Conservation (phyloP, 2,329 filamentous ascomycete species). For the Microsporum canis region DNA sequence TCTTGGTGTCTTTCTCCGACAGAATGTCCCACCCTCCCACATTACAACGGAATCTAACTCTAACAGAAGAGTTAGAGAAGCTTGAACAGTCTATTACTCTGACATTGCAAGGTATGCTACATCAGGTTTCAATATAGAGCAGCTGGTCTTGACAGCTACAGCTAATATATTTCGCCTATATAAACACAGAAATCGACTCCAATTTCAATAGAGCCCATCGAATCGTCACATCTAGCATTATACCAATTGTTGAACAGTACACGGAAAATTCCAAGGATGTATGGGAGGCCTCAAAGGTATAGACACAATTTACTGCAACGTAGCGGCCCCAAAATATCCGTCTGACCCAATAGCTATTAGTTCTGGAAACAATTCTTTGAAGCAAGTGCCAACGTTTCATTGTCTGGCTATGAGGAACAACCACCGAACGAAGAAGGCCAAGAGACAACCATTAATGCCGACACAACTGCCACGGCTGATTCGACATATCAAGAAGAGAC, state of each 20-base stretch:
- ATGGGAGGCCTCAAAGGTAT: conserved; percentile 90
- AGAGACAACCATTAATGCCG: conserved; percentile 43
- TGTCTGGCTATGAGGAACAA: conserved; percentile 85
- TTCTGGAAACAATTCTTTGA: conserved; percentile 99
- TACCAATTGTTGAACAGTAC: conserved; percentile 91
- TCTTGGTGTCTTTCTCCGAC: background rate
- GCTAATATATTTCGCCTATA: background rate
- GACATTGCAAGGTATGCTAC: conserved; percentile 65
- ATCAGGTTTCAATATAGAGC: background rate
- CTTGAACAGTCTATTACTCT: conserved; percentile 94
- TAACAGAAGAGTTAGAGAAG: conserved; percentile 91
- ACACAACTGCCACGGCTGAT: conserved; percentile 44
- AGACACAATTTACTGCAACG: background rate
- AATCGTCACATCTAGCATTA: conserved; percentile 85
- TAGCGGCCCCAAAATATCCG: background rate
- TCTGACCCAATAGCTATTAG: conserved; percentile 34
- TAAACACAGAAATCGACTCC: conserved; percentile 72
- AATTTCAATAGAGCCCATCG: conserved; percentile 96
- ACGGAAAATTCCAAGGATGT: conserved; percentile 85
- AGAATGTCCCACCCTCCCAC: conserved; percentile 42
- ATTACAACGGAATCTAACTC: conserved; percentile 51
- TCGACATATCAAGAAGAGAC: conserved; percentile 32
- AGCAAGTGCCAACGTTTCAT: conserved; percentile 89
- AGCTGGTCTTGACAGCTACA: background rate
- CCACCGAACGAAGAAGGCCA: conserved; percentile 47